Base-by-base conservation (phyloP, 345 rosid genomes). In the Dipteronia sinensis region DNA sequence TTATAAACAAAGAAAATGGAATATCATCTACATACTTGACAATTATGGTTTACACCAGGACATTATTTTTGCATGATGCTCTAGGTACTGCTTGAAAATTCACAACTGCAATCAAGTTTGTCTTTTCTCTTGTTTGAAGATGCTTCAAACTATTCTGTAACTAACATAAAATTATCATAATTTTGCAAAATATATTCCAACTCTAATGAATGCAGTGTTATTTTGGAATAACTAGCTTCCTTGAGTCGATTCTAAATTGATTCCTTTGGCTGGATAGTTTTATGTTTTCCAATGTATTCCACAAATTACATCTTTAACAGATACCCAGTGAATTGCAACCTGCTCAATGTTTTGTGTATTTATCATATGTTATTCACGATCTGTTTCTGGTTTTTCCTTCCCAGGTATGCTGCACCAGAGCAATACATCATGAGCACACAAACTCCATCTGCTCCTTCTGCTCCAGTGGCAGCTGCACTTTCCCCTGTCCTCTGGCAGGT, bases 371-470 rank as follows among this genome's bases (percentile, higher is more conserved):
- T 29, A 46, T 55, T 49, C 62, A 42, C 13, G 6, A 65, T 27
- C 58, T 67, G 51, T 56, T 53, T 40, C 62, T 67, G n/a, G 27
- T 72, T 80, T 12, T 38, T 69, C 61, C 58, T 73, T 79, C 61
- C 72, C 85, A 95, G 99, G 85, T 96, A 94, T 83, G 74, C 99
- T 64, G 98, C 98, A 64, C 98, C 99, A 61, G 99, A 96, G 85
- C 98, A 94, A 83, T 96, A 96, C 84, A 96, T 96, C 83, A 96
- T 96, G 99, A 96, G 99, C 85, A 96, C 99, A 16, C 99, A 92
- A 84, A 96, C 99, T 78, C 99, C 99, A 71, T 96, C 98, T 75
- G 99, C 98, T 13, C 98, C 98, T 46, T 93, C 97, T 9, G 98
- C 95, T 81, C 98, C 99, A 11, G 97, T 96, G 81, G 99, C 99